Conservation (phyloP, 179 eudicot species). For the Drosera spatulata region DNA sequence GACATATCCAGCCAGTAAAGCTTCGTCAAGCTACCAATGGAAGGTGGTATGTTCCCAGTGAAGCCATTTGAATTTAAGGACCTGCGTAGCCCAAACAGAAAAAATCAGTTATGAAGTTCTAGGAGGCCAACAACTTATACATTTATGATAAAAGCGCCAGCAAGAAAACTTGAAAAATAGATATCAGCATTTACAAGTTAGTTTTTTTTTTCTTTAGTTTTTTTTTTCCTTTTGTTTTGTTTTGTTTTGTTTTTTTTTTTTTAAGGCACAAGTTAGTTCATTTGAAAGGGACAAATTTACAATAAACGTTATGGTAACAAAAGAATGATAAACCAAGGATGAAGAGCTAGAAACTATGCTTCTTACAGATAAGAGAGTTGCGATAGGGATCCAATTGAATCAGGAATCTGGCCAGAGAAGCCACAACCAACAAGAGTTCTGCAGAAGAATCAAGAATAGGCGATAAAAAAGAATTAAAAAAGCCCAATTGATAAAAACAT, state of each 20-base stretch:
- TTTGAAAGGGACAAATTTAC: too few relatives aligned
- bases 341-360: background rate
- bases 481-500: background rate
- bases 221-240: too few relatives aligned
- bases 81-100: constrained; percentile 22
- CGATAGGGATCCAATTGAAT: constrained; percentile 39
- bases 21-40: constrained; percentile 50
- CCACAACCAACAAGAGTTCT: constrained; percentile 51
- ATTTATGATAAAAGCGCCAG: background rate
- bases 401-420: constrained; percentile 52
- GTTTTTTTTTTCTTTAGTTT: too few relatives aligned
- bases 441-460: constrained; percentile 1
- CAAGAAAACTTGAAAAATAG: background rate
- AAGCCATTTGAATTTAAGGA: constrained; percentile 61
- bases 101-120: too few relatives aligned
- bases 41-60: constrained; percentile 58
- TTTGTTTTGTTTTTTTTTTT: too few relatives aligned
- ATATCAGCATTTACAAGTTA: too few relatives aligned
- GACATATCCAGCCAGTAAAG: constrained; percentile 83
- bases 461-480: background rate
- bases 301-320: too few relatives aligned
- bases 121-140: too few relatives aligned
- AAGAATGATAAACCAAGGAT: too few relatives aligned
- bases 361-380: constrained; percentile 42
- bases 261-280: too few relatives aligned